phyloP scores from a whole-genome alignment of 2,329 filamentous ascomycete genomes.

The Fusarium drepaniforme region DNA sequence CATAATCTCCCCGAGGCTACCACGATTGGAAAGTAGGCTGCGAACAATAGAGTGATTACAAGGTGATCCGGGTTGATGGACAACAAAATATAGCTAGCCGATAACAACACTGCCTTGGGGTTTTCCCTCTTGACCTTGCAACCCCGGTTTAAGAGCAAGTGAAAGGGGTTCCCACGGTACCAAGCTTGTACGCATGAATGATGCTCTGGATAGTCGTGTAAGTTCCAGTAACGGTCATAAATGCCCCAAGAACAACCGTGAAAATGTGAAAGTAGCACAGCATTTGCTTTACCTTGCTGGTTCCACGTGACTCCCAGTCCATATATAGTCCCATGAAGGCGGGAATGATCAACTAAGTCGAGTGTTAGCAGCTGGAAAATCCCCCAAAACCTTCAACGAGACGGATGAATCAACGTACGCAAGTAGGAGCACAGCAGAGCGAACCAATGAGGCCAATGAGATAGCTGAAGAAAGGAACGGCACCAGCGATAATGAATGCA shows the following conservation, averaged over 20 bases:
- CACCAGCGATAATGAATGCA: slow-evolving; percentile 37
- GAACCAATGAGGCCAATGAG: slow-evolving; percentile 42
- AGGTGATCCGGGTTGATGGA: neutral
- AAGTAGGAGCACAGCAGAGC: slow-evolving; percentile 45
- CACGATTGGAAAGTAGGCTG: neutral
- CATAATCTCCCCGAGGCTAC: neutral
- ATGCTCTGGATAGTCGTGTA: slow-evolving; percentile 45
- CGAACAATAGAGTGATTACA: neutral
- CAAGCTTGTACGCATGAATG: slow-evolving; percentile 39
- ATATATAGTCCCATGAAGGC: slow-evolving; percentile 41
- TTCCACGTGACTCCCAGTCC: slow-evolving; percentile 8
- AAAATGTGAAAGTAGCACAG: slow-evolving; percentile 29
- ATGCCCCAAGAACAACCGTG: slow-evolving; percentile 34
- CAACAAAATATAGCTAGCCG: neutral
- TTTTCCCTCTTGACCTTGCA: neutral
- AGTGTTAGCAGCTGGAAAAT: neutral
- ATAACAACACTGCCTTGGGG: neutral
- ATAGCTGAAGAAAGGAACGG: slow-evolving; percentile 44
- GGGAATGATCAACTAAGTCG: slow-evolving; percentile 38
- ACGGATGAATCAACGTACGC: slow-evolving; percentile 33
- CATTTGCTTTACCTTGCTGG: slow-evolving; percentile 16
- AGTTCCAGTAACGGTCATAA: slow-evolving; percentile 42
- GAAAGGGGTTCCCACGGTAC: slow-evolving; percentile 36
- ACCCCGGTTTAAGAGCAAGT: slow-evolving; percentile 23
- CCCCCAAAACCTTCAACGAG: neutral